These are phyloP conservation scores for Erysimum cheiri DNA, from an alignment of 441 rosid genomes.

Conservation along the genomic window DNA sequence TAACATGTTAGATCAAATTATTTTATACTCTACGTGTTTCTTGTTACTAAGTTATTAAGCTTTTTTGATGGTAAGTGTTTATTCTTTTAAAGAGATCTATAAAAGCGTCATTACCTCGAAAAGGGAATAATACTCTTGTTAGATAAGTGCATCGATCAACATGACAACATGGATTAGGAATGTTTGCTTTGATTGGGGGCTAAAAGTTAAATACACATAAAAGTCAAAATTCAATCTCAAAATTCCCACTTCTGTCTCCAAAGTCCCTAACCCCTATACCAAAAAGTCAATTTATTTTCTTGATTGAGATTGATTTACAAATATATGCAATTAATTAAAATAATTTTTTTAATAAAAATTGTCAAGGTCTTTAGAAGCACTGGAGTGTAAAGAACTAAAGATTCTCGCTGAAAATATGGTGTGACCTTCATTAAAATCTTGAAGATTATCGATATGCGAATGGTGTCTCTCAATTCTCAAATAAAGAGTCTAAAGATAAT, in stretches of 20 bases:
- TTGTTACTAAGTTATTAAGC: not conserved
- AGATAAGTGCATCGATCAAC: slow-evolving; percentile 20
- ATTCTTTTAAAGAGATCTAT: not conserved
- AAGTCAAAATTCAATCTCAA: slow-evolving; percentile 12
- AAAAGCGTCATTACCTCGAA: not conserved
- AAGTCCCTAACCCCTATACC: not conserved
- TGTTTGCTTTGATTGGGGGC: slow-evolving; percentile 24
- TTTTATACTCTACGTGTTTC: slow-evolving; percentile 8
- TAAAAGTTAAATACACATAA: slow-evolving; percentile 10
- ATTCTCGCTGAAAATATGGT: not conserved
- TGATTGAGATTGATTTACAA: not conserved
- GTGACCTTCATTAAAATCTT: not conserved
- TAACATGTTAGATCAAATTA: no score
- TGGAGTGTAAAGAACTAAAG: not conserved
- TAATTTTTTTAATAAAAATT: not conserved
- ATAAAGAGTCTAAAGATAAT: not conserved
- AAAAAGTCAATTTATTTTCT: slow-evolving; percentile 12
- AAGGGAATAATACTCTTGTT: not conserved
- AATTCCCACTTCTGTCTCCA: not conserved
- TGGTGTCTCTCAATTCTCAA: not conserved
- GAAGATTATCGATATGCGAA: not conserved
- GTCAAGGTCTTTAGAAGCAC: not conserved
- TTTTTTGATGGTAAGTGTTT: not conserved
- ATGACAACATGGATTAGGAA: slow-evolving; percentile 7
- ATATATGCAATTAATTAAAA: not conserved